Evolutionary conservation across 2,329 filamentous ascomycete genomes (phyloP), one percentile per base, ranked within the genome.

Genomic region (Scedosporium apiospermum): DNA sequence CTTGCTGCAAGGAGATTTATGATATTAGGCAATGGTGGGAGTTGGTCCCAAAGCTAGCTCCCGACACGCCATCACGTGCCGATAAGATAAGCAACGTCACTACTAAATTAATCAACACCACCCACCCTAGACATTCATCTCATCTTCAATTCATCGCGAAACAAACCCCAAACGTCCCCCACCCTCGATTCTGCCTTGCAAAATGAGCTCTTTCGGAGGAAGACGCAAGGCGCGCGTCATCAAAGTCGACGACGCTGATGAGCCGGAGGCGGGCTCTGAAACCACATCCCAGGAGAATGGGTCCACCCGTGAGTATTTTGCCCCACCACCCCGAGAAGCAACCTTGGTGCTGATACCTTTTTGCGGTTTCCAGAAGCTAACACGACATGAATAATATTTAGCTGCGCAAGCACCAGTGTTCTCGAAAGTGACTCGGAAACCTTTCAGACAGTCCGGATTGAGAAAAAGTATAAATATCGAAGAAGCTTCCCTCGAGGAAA

Each of bases 171-270:
- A 51, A 51, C n/a, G 46, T 16, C 16, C 12, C 46, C 2, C 46
- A 51, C 46, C 10, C 46, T 51, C 46, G 21, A 38, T 38, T 12
- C 10, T 14, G 9, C 34, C 10, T 12, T 38, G 10, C 3, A 14
- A 63, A 12, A 85, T 85, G 82, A 82, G 77, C 66, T 74, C 80
- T 5, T 87, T 87, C 63, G 78, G 76, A 3, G 73, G 78, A 1
- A 87, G 84, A 69, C 76, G 84, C 66, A 92, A 95, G 68, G 87
- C 90, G 57, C 88, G 90, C 67, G 89, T 92, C 69, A 89, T 96
- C 68, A 88, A 86, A 57, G 79, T 85, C 0, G 80, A 85, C 51
- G 89, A 91, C 55, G 85, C 87, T 12, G 86, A 90, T 3, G 87
- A 87, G 1, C 53, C 26, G 23, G 53, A 49, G 21, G n/a, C 23